Evolutionary conservation across 2,329 filamentous ascomycete genomes (phyloP).

Genomic region (Colletotrichum musae): DNA sequence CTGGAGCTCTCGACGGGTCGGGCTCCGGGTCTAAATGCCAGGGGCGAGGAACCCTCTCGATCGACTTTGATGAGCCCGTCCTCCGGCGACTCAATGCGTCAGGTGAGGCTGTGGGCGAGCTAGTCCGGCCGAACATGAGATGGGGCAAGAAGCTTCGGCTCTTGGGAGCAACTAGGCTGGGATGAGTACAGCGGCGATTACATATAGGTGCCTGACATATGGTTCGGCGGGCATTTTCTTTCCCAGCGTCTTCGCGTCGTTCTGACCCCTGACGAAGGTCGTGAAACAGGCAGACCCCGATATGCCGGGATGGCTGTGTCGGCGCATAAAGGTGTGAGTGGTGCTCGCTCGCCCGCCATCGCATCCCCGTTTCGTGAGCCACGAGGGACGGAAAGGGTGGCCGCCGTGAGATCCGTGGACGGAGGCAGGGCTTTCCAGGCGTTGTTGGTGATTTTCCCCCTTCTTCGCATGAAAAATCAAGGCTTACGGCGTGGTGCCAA

Average conservation of each 20-base stretch:
- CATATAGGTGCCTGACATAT: constrained; percentile 33
- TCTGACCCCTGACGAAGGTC: background rate
- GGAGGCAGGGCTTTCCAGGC: background rate
- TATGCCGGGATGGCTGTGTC: constrained; percentile 19
- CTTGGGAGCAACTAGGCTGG: constrained; percentile 4
- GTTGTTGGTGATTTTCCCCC: background rate
- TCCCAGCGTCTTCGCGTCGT: background rate
- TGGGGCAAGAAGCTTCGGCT: background rate
- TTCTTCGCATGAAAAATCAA: constrained; percentile 32
- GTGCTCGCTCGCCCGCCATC: constrained; percentile 22
- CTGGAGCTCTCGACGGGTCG: constrained; percentile 14
- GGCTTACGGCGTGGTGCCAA: constrained; percentile 21
- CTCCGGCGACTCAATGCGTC: constrained; percentile 17
- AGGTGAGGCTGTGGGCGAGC: constrained; percentile 14
- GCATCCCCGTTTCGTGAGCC: constrained; percentile 5
- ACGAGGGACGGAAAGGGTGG: constrained; percentile 20
- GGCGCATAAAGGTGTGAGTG: constrained; percentile 38
- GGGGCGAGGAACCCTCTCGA: constrained; percentile 1
- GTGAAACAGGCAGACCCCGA: constrained; percentile 31
- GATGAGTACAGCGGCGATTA: constrained; percentile 5
- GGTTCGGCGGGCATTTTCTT: constrained; percentile 36
- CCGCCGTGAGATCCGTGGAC: background rate
- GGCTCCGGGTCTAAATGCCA: constrained; percentile 1
- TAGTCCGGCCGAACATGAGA: constrained; percentile 11
- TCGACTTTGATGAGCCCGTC: constrained; percentile 19